Percentiles rank a stretch among this genome's conserved stretches.
These are phyloP conservation scores for Kappamyces sp. DNA, from an alignment of 192 early-diverging fungal genomes.

Conservation along the genomic window DNA sequence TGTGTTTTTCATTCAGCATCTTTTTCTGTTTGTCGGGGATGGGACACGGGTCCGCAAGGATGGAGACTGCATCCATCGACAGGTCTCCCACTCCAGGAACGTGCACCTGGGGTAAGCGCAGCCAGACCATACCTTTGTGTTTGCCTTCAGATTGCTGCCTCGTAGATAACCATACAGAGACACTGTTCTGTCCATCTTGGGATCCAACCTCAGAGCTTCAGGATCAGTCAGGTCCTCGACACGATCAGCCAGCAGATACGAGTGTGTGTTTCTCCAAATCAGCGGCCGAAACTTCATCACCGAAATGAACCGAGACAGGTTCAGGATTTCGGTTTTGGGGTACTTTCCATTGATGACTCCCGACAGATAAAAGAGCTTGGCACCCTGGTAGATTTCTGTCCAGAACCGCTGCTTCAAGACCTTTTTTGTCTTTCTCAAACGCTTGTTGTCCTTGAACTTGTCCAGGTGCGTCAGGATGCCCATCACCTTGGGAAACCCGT, in stretches of 20 bases:
- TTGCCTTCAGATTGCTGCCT: conserved; percentile 87
- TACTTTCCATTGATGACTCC: conserved; percentile 93
- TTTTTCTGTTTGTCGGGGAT: conserved; percentile 89
- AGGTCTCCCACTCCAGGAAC: conserved; percentile 95
- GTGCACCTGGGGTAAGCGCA: conserved; percentile 53
- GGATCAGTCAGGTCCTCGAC: conserved; percentile 96
- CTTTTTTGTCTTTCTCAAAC: conserved; percentile 84
- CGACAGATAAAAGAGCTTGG: conserved; percentile 97
- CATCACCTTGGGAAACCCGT: conserved; percentile 97
- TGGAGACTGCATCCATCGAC: conserved; percentile 64
- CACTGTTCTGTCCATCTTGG: conserved; percentile 86
- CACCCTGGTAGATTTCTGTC: conserved; percentile 99
- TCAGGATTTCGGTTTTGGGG: conserved; percentile 87
- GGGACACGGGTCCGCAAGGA: conserved; percentile 92
- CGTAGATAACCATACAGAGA: conserved; percentile 93
- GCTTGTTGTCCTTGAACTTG: conserved; percentile 90
- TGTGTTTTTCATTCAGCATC: conserved; percentile 86
- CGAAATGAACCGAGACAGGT: conserved; percentile 95
- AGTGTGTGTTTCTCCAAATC: conserved; percentile 94
- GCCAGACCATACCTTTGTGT: conserved; percentile 53
- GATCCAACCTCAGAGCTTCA: conserved; percentile 67
- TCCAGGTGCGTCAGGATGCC: conserved; percentile 96
- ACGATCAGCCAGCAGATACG: conserved; percentile 96
- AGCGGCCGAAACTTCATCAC: conserved; percentile 97
- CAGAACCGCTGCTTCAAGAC: conserved; percentile 97